Conservation (phyloP, 1,139 yeast species). For the Nakaseomyces uthaithaninus region DNA sequence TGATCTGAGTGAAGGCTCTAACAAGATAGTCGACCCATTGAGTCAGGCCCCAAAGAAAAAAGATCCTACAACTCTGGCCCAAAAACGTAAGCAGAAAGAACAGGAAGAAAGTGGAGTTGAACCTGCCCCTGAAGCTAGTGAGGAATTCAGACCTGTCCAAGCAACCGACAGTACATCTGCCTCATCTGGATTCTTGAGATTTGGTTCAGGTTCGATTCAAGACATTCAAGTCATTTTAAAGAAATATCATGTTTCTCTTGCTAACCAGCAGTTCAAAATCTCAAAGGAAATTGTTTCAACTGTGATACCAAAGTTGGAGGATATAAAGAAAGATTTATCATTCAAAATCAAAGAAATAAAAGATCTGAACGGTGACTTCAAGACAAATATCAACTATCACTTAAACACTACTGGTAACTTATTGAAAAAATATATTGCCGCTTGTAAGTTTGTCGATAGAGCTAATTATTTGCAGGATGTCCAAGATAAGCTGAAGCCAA, state of each 20-base stretch:
- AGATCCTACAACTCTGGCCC: conserved; percentile 21
- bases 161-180: conserved; percentile 20
- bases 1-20: conserved; percentile 30
- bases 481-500: conserved; percentile 26
- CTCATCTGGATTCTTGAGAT: conserved; percentile 44
- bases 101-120: conserved; percentile 9
- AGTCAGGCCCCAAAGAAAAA: conserved; percentile 18
- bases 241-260: conserved; percentile 39
- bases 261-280: conserved; percentile 40
- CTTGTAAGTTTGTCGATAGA: conserved; percentile 35
- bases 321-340: conserved; percentile 55
- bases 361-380: conserved; percentile 31
- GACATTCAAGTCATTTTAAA: conserved; percentile 42
- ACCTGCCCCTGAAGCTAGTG: background rate
- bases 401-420: conserved; percentile 38
- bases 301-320: conserved; percentile 62
- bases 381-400: conserved; percentile 31
- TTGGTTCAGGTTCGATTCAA: conserved; percentile 44
- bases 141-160: conserved; percentile 10
- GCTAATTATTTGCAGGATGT: conserved; percentile 30
- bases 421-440: conserved; percentile 39
- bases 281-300: conserved; percentile 51
- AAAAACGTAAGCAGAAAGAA: conserved; percentile 15
- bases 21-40: conserved; percentile 32
- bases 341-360: conserved; percentile 54